Evolutionary conservation across 176 grass and related monocot species (phyloP), one percentile per base, ranked within the genome.

Genomic region (Raddia guianensis): DNA sequence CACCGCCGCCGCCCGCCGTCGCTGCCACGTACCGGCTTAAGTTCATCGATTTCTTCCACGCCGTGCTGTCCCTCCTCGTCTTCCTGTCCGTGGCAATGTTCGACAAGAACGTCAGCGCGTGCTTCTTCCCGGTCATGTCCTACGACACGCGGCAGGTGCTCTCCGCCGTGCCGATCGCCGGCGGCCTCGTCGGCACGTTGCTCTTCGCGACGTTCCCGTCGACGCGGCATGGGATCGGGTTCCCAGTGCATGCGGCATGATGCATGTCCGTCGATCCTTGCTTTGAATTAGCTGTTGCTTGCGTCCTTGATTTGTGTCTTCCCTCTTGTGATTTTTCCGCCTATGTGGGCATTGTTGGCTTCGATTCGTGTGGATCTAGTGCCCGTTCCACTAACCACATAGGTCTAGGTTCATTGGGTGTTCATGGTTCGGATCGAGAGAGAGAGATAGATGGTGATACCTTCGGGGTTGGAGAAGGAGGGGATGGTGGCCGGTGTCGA

Each of bases 11-110:
- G 34, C 67, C 72, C 2, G 71, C 35, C 33, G 61, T 21, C 0
- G 83, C 73, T 35, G n/a, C 66, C 12, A 40, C 0, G 12, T 86
- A 74, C 35, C 62, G 65, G 1, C 8, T 90, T 51, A 68, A 67
- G 72, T 86, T 90, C 72, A 86, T 90, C 45, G 87, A 90, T 42
- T 82, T 74, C 66, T 60, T 90, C 78, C 87, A 86, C 64, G 78
- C 87, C 15, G 54, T 86, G 12, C 35, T 85, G 27, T 90, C 87
- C 0, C 13, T 90, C 4, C 0, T 80, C 19, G 73, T 90, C 6
- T 90, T 90, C 72, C 21, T 85, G 77, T 84, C 82, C 46, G 87
- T 90, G 5, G 87, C 67, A 50, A 59, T 78, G 83, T 86, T 86
- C 48, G 83, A 90, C 9, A 18, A 58, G 59, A 90, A 86, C 33